Conservation (phyloP, 176 grass and related monocot genomes). For the Elymus sibiricus region DNA sequence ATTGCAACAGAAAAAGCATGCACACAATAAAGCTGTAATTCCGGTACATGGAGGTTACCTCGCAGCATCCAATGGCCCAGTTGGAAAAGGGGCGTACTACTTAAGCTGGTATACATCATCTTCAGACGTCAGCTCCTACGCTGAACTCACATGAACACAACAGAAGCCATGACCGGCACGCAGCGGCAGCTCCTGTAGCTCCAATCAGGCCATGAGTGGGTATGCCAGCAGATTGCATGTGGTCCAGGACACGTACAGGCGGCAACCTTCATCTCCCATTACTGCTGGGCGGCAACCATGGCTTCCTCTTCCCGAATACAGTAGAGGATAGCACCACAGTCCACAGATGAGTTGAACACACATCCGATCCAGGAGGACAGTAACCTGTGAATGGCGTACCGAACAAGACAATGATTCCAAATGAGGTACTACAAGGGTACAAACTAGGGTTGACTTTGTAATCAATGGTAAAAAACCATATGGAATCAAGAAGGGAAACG, state of each 20-base stretch:
- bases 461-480: not conserved
- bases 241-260: not conserved
- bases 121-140: no score
- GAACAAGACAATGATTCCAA: not conserved
- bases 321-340: not conserved
- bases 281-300: not conserved
- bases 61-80: not conserved
- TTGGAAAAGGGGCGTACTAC: not conserved
- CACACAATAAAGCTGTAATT: not conserved
- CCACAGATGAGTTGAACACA: not conserved
- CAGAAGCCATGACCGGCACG: not conserved
- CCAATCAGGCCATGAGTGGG: not conserved
- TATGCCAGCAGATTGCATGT: not conserved
- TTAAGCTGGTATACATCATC: not conserved
- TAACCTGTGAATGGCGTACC: not conserved
- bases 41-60: not conserved
- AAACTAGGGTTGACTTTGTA: not conserved
- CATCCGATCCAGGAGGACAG: not conserved
- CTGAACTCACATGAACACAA: slow-evolving; percentile 10
- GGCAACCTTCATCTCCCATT: not conserved
- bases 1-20: not conserved
- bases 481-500: not conserved
- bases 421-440: not conserved
- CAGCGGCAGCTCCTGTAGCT: not conserved
- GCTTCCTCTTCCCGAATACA: not conserved